Evolutionary conservation across 129 eudicot species (phyloP).

Genomic region (Scalesia atractyloides): DNA sequence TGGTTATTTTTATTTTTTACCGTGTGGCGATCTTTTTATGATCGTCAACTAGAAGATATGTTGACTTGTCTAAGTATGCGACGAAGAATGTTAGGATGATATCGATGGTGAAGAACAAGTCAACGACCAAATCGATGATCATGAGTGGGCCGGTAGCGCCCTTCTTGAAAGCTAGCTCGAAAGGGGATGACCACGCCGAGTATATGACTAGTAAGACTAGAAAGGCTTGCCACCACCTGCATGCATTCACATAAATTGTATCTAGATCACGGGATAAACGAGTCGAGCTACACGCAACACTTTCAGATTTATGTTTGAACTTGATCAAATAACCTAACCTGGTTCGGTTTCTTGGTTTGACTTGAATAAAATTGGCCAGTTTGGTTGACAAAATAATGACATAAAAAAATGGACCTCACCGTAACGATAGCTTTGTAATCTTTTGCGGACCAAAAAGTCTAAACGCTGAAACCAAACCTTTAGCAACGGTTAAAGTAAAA

Average conservation of each 20-base stretch:
- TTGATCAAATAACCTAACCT: no score
- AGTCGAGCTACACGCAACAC: no score
- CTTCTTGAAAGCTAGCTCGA: conserved; percentile 76
- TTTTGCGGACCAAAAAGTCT: no score
- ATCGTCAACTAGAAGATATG: conserved; percentile 73
- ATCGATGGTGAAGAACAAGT: conserved; percentile 63
- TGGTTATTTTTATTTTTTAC: conserved; percentile 21
- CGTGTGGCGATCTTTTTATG: conserved; percentile 67
- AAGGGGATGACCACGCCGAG: conserved; percentile 90
- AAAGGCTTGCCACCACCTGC: conserved; percentile 91
- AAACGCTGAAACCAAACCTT: no score
- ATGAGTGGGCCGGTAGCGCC: conserved; percentile 62
- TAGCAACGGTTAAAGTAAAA: no score
- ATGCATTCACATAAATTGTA: neutral
- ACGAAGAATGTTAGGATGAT: conserved; percentile 81
- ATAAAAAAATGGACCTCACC: no score
- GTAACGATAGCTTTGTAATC: no score
- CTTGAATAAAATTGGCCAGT: no score
- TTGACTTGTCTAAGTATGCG: conserved; percentile 72
- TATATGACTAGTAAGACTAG: conserved; percentile 73
- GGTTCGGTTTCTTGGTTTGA: no score
- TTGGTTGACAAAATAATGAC: no score
- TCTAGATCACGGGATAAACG: no score
- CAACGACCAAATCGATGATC: conserved; percentile 62
- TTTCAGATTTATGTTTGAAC: no score